Conservation (phyloP, 2,329 filamentous ascomycete genomes). For the Trichophaea hybrida region DNA sequence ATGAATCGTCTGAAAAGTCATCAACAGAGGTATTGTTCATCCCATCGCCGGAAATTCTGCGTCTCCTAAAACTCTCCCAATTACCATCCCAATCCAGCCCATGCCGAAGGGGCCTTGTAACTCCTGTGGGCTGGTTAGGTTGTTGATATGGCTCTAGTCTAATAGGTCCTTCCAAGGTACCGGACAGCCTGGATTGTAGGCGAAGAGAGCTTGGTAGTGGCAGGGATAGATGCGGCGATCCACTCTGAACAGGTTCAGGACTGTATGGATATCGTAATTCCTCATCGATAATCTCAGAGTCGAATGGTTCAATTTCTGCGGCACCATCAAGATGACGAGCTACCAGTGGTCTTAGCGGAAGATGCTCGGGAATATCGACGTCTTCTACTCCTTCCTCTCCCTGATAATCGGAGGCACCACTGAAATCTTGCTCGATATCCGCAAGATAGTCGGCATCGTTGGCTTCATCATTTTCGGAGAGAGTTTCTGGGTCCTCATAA, state of each 20-base stretch:
- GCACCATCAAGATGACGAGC: not conserved
- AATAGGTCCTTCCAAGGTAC: not conserved
- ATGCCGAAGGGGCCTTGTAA: not conserved
- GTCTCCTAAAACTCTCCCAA: not conserved
- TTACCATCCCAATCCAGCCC: not conserved
- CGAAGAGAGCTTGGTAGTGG: not conserved
- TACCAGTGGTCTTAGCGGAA: not conserved
- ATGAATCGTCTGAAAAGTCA: not conserved
- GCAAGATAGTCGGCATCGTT: slow-evolving; percentile 16
- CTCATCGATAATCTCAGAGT: not conserved
- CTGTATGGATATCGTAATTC: not conserved
- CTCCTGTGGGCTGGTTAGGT: not conserved
- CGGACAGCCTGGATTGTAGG: not conserved
- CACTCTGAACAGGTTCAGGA: not conserved
- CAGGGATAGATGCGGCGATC: not conserved
- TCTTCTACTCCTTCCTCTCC: not conserved
- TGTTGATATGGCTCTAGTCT: not conserved
- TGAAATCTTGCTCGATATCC: slow-evolving; percentile 7
- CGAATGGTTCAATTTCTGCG: not conserved
- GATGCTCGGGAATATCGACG: not conserved
- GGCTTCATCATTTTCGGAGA: slow-evolving; percentile 1
- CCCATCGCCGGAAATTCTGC: not conserved
- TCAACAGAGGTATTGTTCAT: not conserved
- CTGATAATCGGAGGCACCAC: not conserved
- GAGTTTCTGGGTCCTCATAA: not conserved